A percentile compares a stretch with the other conserved stretches of the same genome.
Evolutionary conservation across 768 basidiomycete species (phyloP).

Genomic region (Mycena leptocephala): DNA sequence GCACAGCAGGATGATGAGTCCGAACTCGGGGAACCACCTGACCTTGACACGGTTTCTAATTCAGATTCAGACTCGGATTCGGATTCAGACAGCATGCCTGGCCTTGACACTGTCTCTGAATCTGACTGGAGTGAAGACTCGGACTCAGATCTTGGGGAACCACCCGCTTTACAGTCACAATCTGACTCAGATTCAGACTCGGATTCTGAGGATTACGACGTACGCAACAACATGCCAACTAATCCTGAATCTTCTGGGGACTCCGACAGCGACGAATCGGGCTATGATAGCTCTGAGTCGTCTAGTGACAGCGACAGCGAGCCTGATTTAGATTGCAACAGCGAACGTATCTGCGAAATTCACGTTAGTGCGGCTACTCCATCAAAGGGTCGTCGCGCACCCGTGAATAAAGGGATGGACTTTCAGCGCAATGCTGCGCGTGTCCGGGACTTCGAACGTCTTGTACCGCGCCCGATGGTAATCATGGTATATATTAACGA

Average conservation of each 20-base stretch:
- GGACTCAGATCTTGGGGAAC: background rate
- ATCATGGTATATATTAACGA: constrained; percentile 46
- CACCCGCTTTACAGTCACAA: background rate
- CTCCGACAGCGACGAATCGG: background rate
- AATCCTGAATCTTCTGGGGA: too few relatives aligned
- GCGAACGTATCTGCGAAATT: background rate
- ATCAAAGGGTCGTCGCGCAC: background rate
- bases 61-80: constrained; percentile 2
- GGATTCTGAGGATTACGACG: too few relatives aligned
- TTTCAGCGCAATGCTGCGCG: constrained; percentile 25
- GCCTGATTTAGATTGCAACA: too few relatives aligned
- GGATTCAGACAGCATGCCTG: background rate
- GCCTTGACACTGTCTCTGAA: background rate
- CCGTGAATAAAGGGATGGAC: background rate
- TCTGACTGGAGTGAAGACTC: background rate
- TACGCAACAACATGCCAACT: too few relatives aligned
- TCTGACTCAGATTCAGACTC: constrained; percentile 1
- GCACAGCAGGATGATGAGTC: background rate
- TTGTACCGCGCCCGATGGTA: constrained; percentile 41
- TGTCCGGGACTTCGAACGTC: constrained; percentile 19
- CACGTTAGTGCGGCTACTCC: background rate
- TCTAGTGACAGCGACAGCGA: background rate
- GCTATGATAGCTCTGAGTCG: too few relatives aligned
- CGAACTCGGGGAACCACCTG: background rate
- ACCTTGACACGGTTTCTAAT: background rate